Percentiles rank a stretch among this genome's conserved stretches.
phyloP scores from a whole-genome alignment of 495 filamentous ascomycete genomes.

The Symbiotaphrina buchneri region DNA sequence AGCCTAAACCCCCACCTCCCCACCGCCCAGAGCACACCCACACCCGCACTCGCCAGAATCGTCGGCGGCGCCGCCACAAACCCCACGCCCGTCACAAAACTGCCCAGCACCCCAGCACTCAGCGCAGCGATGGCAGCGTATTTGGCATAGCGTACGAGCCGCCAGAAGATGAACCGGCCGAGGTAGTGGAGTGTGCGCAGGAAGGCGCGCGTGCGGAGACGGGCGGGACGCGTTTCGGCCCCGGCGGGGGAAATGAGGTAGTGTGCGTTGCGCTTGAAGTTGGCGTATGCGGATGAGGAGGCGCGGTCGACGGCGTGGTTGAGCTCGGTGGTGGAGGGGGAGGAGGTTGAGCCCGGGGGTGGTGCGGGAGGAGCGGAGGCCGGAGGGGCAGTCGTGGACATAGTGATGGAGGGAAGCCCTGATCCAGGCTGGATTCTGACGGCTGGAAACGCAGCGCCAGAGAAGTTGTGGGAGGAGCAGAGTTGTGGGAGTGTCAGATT shows the following conservation, averaged over 20 bases:
- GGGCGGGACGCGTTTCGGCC: constrained; percentile 7
- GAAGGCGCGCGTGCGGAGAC: constrained; percentile 14
- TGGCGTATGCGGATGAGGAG: too few species aligned
- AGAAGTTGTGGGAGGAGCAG: too few species aligned
- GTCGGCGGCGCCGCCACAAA: constrained; percentile 15
- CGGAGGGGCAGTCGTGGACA: too few species aligned
- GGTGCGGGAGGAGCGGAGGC: too few species aligned
- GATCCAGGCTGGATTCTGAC: too few species aligned
- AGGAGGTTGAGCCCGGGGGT: too few species aligned
- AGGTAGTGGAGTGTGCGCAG: constrained; percentile 14
- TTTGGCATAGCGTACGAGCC: constrained; percentile 15
- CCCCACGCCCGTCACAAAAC: constrained; percentile 10
- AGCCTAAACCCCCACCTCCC: too few species aligned
- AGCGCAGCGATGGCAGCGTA: constrained; percentile 14
- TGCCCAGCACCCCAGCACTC: constrained; percentile 12
- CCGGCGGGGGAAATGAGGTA: constrained; percentile 9
- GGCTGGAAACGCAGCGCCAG: too few species aligned
- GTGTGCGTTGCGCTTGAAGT: constrained; percentile 7
- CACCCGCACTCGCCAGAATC: constrained; percentile 9
- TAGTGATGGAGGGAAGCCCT: too few species aligned
- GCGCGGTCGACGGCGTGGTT: too few species aligned
- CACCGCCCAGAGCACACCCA: constrained; percentile 12
- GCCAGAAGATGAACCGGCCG: constrained; percentile 16
- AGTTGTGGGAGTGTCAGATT: too few species aligned
- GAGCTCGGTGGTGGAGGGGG: too few species aligned